These are phyloP conservation scores for Starmerella stigmatis DNA, from an alignment of 805 yeast genomes.

Conservation along the genomic window DNA sequence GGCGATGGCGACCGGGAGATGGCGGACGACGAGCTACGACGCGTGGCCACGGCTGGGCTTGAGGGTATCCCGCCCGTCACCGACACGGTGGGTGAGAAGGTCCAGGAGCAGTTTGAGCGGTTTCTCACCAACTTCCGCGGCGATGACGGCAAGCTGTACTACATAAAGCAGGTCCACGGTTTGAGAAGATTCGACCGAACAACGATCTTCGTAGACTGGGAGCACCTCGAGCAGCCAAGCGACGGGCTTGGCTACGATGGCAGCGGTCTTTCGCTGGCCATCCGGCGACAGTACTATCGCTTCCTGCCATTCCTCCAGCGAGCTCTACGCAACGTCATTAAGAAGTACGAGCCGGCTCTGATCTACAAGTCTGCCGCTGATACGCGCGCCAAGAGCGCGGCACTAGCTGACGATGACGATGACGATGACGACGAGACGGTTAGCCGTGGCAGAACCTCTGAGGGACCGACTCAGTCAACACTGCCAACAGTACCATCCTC, in stretches of 20 bases:
- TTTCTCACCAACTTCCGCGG: slow-evolving; percentile 56
- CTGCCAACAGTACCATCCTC: slow-evolving; percentile 7
- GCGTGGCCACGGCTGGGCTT: slow-evolving; percentile 18
- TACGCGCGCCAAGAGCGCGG: background rate
- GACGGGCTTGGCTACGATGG: slow-evolving; percentile 31
- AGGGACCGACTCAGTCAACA: background rate
- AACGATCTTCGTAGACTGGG: slow-evolving; percentile 76
- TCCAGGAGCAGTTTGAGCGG: slow-evolving; percentile 78
- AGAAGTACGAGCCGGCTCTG: slow-evolving; percentile 63
- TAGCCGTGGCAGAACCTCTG: background rate
- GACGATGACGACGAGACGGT: background rate
- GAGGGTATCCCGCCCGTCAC: slow-evolving; percentile 63
- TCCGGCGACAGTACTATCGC: slow-evolving; percentile 83
- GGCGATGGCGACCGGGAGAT: slow-evolving; percentile 9
- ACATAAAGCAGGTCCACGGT: slow-evolving; percentile 68
- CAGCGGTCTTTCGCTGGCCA: slow-evolving; percentile 81
- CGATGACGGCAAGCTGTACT: slow-evolving; percentile 41
- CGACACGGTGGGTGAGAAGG: slow-evolving; percentile 89
- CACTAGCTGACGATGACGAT: background rate
- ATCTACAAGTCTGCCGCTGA: slow-evolving; percentile 28
- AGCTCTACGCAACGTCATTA: slow-evolving; percentile 64
- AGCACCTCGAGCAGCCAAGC: slow-evolving; percentile 62
- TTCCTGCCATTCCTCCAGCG: slow-evolving; percentile 73
- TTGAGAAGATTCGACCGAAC: slow-evolving; percentile 66
- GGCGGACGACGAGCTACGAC: slow-evolving; percentile 19